Conservation (phyloP, 129 eudicot species). For the Deinandra increscens region DNA sequence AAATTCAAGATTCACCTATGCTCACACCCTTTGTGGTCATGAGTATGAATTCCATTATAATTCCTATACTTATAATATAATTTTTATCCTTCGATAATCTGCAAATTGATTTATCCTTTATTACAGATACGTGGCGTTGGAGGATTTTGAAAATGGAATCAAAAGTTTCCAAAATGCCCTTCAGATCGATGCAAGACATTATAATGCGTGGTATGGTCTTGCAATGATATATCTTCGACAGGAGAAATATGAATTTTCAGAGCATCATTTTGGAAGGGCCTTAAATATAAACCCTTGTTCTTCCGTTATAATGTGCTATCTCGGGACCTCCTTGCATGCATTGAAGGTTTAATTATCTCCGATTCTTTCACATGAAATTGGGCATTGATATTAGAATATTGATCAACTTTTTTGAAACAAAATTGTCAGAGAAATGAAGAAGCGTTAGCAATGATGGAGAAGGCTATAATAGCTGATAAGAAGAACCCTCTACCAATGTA, state of each 20-base stretch:
- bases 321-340: constrained; percentile 91
- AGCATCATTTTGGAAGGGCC: constrained; percentile 92
- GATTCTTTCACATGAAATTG: not conserved
- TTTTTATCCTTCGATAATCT: not conserved
- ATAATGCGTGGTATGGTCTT: constrained; percentile 98
- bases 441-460: constrained; percentile 87
- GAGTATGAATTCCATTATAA: constrained; percentile 52
- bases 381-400: not conserved
- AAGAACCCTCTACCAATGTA: constrained; percentile 96
- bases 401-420: not conserved
- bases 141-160: constrained; percentile 90
- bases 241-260: constrained; percentile 95
- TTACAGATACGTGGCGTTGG: constrained; percentile 79
- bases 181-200: constrained; percentile 78
- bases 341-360: constrained; percentile 53
- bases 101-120: not conserved
- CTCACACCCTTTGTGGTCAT: constrained; percentile 99
- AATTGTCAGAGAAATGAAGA: constrained; percentile 67
- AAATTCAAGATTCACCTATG: constrained; percentile 85
- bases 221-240: constrained; percentile 97
- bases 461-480: constrained; percentile 86
- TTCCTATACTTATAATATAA: not conserved
- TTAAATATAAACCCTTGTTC: constrained; percentile 77
- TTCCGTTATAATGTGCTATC: constrained; percentile 93
- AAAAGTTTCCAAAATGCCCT: constrained; percentile 91